Evolutionary conservation across 139 green algal genomes (phyloP), one percentile per base, ranked within the genome.

Genomic region (Tetradesmus lagerheimii): DNA sequence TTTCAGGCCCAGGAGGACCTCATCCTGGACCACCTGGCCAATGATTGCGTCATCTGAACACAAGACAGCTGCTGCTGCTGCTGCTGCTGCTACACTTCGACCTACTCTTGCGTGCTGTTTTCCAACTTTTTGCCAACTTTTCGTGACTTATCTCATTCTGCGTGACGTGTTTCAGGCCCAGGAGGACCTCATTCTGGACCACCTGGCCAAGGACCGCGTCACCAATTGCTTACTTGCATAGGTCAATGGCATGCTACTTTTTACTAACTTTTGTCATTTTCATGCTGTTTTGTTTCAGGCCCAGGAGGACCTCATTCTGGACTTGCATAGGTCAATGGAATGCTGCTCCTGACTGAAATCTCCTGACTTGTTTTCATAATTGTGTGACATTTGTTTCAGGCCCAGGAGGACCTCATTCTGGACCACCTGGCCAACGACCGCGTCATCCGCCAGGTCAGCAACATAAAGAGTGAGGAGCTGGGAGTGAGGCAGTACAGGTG

Each of bases 391-490:
- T 57, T 87, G 20, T 18, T 43, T 18, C 74, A 85, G 29, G 71
- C 67, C 15, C 82, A 85, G 35, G 86, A 90, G 57, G 77, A 75
- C 5, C 71, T n/a, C 18, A 71, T 91, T 64, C 79, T 89, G 27
- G 77, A 80, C 3, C 39, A 91, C 81, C 84, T 94, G 29, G 34
- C n/a, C 41, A 67, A 81, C 35, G 92, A 95, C 79, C 84, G 76
- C 4, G 92, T 95, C 29, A 89, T 98, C 43, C 85, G 93, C 76
- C 90, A 92, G 23, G 95, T 99, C 27, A 93, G 95, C 74, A 96
- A 98, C 93, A 94, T 94, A 47, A 98, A 97, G 93, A 97, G 88
- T 62, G 97, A 99, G 91, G 97, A 99, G 91, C 93, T 99, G 14
- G 97, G 97, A 0, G 79, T 91, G 37, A 76, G 88, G 50, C 75